phyloP scores from a whole-genome alignment of 1,284 basidiomycete species.

The Sporisorium reilianum region DNA sequence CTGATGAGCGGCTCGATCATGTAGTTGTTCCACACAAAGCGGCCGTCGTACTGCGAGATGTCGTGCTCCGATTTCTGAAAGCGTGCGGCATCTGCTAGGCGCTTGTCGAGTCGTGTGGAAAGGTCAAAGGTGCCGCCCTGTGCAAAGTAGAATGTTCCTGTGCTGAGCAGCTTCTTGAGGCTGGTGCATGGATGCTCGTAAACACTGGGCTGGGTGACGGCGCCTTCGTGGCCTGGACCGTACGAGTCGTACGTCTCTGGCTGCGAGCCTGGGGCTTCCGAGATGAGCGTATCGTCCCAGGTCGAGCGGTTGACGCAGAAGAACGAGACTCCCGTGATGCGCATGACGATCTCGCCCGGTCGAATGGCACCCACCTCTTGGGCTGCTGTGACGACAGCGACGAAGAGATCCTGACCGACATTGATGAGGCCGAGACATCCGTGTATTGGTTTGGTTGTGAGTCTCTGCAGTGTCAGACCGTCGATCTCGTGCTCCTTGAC shows the following conservation, averaged over 20 bases:
- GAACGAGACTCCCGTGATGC: slow-evolving; percentile 61
- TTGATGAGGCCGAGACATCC: slow-evolving; percentile 64
- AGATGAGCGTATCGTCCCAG: slow-evolving; percentile 57
- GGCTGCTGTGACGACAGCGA: slow-evolving; percentile 56
- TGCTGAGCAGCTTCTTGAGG: slow-evolving; percentile 89
- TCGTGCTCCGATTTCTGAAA: slow-evolving; percentile 43
- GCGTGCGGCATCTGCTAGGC: slow-evolving; percentile 71
- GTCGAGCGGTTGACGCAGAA: slow-evolving; percentile 60
- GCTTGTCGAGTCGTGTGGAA: slow-evolving; percentile 55
- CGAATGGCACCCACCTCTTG: slow-evolving; percentile 54
- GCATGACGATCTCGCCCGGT: slow-evolving; percentile 46
- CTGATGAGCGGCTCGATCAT: slow-evolving; percentile 83
- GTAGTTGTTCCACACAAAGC: slow-evolving; percentile 82
- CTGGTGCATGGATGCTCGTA: slow-evolving; percentile 91
- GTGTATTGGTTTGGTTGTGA: slow-evolving; percentile 37
- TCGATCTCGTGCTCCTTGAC: slow-evolving; percentile 43
- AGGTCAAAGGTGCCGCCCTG: slow-evolving; percentile 86
- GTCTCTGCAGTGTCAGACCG: slow-evolving; percentile 29
- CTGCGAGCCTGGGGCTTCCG: slow-evolving; percentile 27
- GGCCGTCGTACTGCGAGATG: slow-evolving; percentile 68
- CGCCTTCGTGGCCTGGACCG: slow-evolving; percentile 35
- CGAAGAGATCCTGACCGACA: slow-evolving; percentile 61
- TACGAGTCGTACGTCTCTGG: slow-evolving; percentile 45
- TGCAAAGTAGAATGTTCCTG: slow-evolving; percentile 94
- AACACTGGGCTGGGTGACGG: slow-evolving; percentile 44